A percentile compares a stretch with the other conserved stretches of the same genome.
phyloP scores from a whole-genome alignment of 2,329 filamentous ascomycete species.

The Madurella fahalii region DNA sequence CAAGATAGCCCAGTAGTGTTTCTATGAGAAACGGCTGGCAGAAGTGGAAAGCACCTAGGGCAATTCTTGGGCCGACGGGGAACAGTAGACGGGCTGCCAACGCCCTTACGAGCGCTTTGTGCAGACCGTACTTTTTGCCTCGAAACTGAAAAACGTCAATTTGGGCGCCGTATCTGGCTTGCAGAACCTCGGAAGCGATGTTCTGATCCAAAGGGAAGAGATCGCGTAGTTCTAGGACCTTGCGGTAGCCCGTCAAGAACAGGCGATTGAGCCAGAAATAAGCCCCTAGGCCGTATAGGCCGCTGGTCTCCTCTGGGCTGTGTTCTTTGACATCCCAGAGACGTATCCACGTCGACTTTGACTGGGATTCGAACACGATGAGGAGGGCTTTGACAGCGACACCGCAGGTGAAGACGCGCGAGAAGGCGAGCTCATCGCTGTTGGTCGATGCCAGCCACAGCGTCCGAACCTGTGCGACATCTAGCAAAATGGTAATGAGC shows the following conservation, averaged over 20 bases:
- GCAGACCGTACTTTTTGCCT: constrained; percentile 28
- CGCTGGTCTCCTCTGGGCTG: constrained; percentile 35
- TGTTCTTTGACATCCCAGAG: constrained; percentile 36
- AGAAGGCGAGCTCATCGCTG: constrained; percentile 22
- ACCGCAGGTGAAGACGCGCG: constrained; percentile 34
- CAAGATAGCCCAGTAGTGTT: constrained; percentile 33
- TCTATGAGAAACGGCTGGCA: constrained; percentile 43
- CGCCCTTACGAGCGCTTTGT: constrained; percentile 28
- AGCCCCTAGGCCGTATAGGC: constrained; percentile 30
- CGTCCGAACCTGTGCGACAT: constrained; percentile 40
- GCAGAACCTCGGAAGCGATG: constrained; percentile 23
- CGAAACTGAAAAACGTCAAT: constrained; percentile 15
- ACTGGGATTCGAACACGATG: constrained; percentile 36
- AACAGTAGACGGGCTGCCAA: constrained; percentile 33
- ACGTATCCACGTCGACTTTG: constrained; percentile 37
- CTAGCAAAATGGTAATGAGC: constrained; percentile 41
- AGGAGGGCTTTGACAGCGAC: constrained; percentile 36
- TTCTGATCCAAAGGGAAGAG: constrained; percentile 29
- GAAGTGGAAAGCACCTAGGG: constrained; percentile 38
- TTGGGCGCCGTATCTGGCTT: constrained; percentile 7
- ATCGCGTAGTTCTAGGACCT: constrained; percentile 31
- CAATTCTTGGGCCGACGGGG: constrained; percentile 36
- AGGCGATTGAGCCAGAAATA: constrained; percentile 33
- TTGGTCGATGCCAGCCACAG: constrained; percentile 34
- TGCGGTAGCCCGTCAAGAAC: constrained; percentile 31